Percentiles rank a stretch among this genome's conserved stretches.
phyloP scores from a whole-genome alignment of 2,329 filamentous ascomycete genomes.

The Phoma sp. region DNA sequence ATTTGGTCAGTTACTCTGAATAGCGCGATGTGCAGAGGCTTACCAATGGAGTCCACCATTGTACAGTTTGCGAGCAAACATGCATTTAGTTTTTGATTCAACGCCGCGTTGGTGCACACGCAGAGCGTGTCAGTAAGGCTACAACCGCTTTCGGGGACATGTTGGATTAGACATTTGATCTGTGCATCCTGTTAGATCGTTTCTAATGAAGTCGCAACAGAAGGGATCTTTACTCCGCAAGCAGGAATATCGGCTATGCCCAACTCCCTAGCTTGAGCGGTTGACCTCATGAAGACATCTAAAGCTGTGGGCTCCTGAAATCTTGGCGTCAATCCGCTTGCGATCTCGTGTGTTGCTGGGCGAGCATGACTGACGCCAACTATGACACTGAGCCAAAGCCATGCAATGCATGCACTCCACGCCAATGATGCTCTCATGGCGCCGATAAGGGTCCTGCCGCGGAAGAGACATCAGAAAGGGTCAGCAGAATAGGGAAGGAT shows the following conservation, averaged over 20 bases:
- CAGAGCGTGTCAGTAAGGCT: constrained; percentile 25
- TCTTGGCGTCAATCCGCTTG: not conserved
- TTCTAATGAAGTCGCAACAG: not conserved
- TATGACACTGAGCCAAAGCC: not conserved
- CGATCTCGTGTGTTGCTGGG: not conserved
- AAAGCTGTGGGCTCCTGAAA: not conserved
- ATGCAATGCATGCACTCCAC: not conserved
- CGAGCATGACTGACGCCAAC: not conserved
- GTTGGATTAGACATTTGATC: constrained; percentile 26
- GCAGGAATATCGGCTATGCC: constrained; percentile 26
- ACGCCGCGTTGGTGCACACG: constrained; percentile 20
- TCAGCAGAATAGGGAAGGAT: not conserved
- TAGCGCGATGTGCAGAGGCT: no score
- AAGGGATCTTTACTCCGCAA: constrained; percentile 24
- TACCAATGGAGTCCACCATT: constrained; percentile 27
- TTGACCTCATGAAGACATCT: not conserved
- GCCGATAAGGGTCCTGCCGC: not conserved
- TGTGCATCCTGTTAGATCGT: not conserved
- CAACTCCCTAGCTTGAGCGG: constrained; percentile 3
- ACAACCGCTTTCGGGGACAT: constrained; percentile 23
- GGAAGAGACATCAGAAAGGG: not conserved
- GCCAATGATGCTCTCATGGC: not conserved
- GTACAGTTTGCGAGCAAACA: constrained; percentile 36
- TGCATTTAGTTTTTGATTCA: constrained; percentile 11
- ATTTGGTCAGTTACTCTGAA: no score